phyloP scores from a whole-genome alignment of 1,284 basidiomycete species.

The Vanrija pseudolonga region DNA sequence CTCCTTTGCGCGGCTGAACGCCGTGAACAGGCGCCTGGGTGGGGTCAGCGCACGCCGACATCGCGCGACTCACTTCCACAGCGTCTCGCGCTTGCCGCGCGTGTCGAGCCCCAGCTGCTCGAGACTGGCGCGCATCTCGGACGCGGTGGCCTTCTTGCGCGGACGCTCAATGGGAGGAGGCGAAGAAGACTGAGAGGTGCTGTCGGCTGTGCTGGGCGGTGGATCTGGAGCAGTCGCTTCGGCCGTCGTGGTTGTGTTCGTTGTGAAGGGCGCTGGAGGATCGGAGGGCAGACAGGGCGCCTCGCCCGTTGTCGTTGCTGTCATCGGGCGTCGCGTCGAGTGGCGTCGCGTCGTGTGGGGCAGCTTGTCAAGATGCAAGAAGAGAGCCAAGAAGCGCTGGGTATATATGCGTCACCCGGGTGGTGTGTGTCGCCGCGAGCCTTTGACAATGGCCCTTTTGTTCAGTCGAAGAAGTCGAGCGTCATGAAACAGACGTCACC shows the following conservation, averaged over 20 bases:
- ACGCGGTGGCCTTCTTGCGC: slow-evolving; percentile 37
- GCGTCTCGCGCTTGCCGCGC: slow-evolving; percentile 46
- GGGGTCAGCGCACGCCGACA: slow-evolving; percentile 3
- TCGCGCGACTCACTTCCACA: slow-evolving; percentile 38
- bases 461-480: not conserved
- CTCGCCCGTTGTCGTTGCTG: not conserved
- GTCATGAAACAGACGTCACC: not conserved
- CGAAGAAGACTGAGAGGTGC: no score
- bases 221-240: no score
- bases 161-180: slow-evolving; percentile 14
- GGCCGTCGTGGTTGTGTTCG: no score
- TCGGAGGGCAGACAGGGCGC: no score
- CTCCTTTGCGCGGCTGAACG: slow-evolving; percentile 15
- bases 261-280: no score
- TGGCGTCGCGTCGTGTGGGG: no score
- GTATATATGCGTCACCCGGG: not conserved
- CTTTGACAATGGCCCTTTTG: not conserved
- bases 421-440: not conserved
- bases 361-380: no score
- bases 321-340: not conserved
- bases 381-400: not conserved
- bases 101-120: slow-evolving; percentile 33
- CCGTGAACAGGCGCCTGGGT: slow-evolving; percentile 17
- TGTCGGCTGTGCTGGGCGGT: no score
- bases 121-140: slow-evolving; percentile 31